Percentiles rank a stretch among this genome's conserved stretches.
phyloP scores from a whole-genome alignment of 1,284 basidiomycete genomes.

The Tilletiopsis washingtonensis region DNA sequence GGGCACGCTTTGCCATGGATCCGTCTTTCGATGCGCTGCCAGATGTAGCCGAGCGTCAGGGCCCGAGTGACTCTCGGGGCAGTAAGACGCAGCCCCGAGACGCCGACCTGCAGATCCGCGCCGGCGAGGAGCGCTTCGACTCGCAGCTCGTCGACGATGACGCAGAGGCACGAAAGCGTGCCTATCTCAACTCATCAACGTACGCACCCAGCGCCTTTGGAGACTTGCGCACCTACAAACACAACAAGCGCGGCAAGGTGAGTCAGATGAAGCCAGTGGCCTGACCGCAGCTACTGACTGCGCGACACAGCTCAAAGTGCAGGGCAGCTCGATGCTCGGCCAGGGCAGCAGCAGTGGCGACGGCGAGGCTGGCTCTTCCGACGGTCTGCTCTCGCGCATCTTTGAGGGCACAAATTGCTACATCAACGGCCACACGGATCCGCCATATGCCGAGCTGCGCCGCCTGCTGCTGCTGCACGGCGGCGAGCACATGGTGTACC shows the following conservation, averaged over 20 bases:
- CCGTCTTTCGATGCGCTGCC: too few species aligned
- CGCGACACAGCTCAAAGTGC: constrained; percentile 22
- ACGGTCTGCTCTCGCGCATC: too few species aligned
- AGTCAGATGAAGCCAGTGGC: not conserved
- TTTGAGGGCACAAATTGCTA: constrained; percentile 39
- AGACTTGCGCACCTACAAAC: constrained; percentile 76
- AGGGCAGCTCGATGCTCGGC: constrained; percentile 23
- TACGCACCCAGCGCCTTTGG: constrained; percentile 76
- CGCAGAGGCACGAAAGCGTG: too few species aligned
- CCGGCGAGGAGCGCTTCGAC: too few species aligned
- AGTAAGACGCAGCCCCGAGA: too few species aligned
- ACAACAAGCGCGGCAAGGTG: constrained; percentile 77
- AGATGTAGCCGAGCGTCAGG: too few species aligned
- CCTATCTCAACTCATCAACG: constrained; percentile 12
- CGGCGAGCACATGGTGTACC: constrained; percentile 72
- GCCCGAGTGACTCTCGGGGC: too few species aligned
- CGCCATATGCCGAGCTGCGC: constrained; percentile 76
- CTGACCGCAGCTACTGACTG: not conserved
- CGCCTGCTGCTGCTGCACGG: constrained; percentile 74
- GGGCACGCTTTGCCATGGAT: too few species aligned
- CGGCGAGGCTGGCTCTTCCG: constrained; percentile 9
- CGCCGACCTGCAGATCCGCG: too few species aligned
- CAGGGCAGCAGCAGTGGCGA: constrained; percentile 10
- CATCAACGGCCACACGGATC: constrained; percentile 85
- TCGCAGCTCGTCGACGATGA: too few species aligned